Conservation (phyloP, 2,329 filamentous ascomycete genomes). For the Cladophialophora bantiana region DNA sequence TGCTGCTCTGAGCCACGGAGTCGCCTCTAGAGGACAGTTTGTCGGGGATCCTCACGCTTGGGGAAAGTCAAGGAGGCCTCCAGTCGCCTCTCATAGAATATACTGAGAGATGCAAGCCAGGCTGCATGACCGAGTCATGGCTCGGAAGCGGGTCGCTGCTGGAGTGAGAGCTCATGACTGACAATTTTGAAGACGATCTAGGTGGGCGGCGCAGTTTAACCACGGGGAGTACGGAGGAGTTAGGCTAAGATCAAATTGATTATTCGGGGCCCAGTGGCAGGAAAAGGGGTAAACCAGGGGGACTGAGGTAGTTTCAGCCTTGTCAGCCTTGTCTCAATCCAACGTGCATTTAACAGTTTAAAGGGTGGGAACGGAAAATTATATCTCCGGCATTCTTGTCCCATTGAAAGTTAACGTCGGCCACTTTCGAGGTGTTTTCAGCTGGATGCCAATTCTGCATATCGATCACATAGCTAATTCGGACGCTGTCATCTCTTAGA, state of each 20-base stretch:
- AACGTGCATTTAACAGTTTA: too few species aligned
- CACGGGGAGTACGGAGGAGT: not conserved
- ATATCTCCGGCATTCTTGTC: too few species aligned
- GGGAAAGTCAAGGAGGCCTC: not conserved
- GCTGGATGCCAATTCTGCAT: too few species aligned
- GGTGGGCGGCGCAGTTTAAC: not conserved
- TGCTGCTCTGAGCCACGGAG: not conserved
- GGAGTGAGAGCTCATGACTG: not conserved
- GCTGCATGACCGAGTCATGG: not conserved
- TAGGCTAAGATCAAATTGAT: not conserved
- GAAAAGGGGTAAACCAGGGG: slow-evolving; percentile 4
- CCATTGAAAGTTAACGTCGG: too few species aligned
- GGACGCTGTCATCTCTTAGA: too few species aligned
- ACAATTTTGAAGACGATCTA: not conserved
- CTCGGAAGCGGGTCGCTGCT: not conserved
- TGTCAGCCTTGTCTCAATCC: not conserved
- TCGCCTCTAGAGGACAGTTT: not conserved
- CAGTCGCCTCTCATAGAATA: not conserved
- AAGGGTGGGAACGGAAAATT: too few species aligned
- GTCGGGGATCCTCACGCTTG: not conserved
- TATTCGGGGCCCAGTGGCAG: not conserved
- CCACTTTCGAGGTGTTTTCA: too few species aligned
- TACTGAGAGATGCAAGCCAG: not conserved
- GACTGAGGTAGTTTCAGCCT: not conserved
- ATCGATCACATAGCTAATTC: too few species aligned